Evolutionary conservation across 805 yeast species (phyloP), one percentile per base, ranked within the genome.

Genomic region (Starmerella etchellsii): DNA sequence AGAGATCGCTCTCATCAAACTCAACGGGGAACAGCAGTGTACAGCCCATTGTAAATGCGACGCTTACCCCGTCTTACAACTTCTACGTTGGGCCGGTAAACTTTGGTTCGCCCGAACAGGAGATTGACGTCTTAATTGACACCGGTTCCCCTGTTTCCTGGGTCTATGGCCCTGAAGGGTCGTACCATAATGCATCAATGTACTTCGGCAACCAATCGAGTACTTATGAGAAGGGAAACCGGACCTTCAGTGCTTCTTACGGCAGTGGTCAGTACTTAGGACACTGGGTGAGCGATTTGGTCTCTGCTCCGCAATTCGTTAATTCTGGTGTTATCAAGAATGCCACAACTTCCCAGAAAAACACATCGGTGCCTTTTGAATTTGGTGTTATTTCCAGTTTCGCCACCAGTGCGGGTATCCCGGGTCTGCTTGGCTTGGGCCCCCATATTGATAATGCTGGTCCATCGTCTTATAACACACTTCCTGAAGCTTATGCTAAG

Each of bases 121-220:
- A 57, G 24, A 43, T 69, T 14, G 59, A 61, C 14, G 67, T 69
- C 3, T 56, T 65, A 24, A 50, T 70, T 33, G 75, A 70, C 49
- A 67, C 74, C 3, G 74, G 74, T 3, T 67, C 73, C 8, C 65
- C 73, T 0, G 71, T 68, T 43, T 51, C 69, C 28, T 69, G 74
- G 74, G 63, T 69, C 4, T 64, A 60, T 51, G 62, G 64, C 29
- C 56, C 62, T 15, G 43, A 57, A 20, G 51, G 52, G 15, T 43
- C 59, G 9, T 57, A 41, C 46, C 44, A 55, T 39, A 47, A 50
- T 27, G 55, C 61, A 3, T 40, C 56, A 6, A 44, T 36, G 44
- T 59, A 54, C 46, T 35, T 34, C 43, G 58, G 57, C 18, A 43
- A 50, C 33, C 31, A 45, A 22, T 54, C 59, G 15, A n/a, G 42